Base-by-base conservation (phyloP, 2,329 filamentous ascomycete species). In the Aspergillus texensis region DNA sequence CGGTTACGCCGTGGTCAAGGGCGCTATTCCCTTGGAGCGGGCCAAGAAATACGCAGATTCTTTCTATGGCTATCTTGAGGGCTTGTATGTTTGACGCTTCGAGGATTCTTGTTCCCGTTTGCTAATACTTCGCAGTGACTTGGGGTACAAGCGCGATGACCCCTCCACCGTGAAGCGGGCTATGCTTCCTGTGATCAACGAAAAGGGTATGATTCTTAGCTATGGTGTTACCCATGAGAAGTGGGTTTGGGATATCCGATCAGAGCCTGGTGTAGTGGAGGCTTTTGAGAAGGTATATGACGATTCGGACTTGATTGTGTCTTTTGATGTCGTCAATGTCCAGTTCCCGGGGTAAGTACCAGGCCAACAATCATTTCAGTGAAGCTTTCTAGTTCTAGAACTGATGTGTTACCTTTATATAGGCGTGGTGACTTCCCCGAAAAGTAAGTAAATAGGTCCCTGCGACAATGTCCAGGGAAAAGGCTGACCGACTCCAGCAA, bases 191-290 rank as follows among this genome's bases (percentile, higher is more conserved):
- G 55, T 73, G 19, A 79, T 82, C 68, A 82, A 78, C 67, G 80
- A 83, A 66, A 84, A 83, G 71, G 81, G 82, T 41, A 84, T 84
- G 76, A 80, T 80, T 65, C 72, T 81, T 30, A 70, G 76, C 36
- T 85, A 85, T 57, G 81, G 76, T 0, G 78, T 82, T 3, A 71
- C 78, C 1, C 83, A 85, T 64, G 83, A 84, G 64, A 75, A 80
- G 63, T 85, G 84, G 65, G 78, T 80, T 4, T 84, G 82, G 82
- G 75, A 75, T 10, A 74, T 83, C n/a, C 79, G 81, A n/a, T 73
- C 75, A 3, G 82, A 84, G 71, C 80, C 80, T 11, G 82, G 80
- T 2, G 80, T 84, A 0, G 72, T 84, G 16, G 73, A 71, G 2
- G 75, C 81, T 1, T 84, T 85, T 57, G 81, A 79, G 65, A 80